These are phyloP conservation scores for Moesziomyces sp. DNA, from an alignment of 1,284 basidiomycete genomes.

Conservation along the genomic window DNA sequence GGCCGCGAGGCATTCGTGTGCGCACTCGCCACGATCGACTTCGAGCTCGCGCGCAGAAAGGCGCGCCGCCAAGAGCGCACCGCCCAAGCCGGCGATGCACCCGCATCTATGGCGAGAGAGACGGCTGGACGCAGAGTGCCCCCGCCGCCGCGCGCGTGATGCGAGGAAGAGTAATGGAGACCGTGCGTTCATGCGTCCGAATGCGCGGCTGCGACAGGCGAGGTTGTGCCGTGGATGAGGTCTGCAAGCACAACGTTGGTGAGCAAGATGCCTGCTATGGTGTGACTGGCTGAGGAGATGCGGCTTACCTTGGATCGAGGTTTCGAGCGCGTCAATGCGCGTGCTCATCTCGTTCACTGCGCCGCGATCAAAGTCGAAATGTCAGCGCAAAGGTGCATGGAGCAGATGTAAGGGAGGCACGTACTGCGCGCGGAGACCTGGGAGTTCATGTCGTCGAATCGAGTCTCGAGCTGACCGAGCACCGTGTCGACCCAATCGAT, in stretches of 20 bases:
- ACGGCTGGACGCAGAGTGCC: conserved; percentile 9
- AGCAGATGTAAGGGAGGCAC: conserved; percentile 10
- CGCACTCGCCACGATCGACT: conserved; percentile 33
- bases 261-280: not conserved
- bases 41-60: conserved; percentile 22
- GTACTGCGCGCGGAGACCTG: conserved; percentile 61
- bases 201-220: conserved; percentile 10
- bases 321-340: conserved; percentile 63
- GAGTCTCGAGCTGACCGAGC: conserved; percentile 55
- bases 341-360: conserved; percentile 66
- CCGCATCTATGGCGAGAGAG: not conserved
- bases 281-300: not conserved
- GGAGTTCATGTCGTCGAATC: conserved; percentile 58
- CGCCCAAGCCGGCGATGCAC: not conserved
- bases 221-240: conserved; percentile 37
- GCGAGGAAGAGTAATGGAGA: not conserved
- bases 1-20: conserved; percentile 15
- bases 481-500: conserved; percentile 66
- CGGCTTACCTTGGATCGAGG: conserved; percentile 61
- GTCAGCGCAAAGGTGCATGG: not conserved
- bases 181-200: conserved; percentile 3
- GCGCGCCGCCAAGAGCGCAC: not conserved
- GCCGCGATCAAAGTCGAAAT: not conserved
- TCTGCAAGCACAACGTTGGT: conserved; percentile 8
- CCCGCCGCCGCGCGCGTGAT: conserved; percentile 9